Evolutionary conservation across 768 basidiomycete genomes (phyloP).

Genomic region (Pilatotrama ljubarskyi): DNA sequence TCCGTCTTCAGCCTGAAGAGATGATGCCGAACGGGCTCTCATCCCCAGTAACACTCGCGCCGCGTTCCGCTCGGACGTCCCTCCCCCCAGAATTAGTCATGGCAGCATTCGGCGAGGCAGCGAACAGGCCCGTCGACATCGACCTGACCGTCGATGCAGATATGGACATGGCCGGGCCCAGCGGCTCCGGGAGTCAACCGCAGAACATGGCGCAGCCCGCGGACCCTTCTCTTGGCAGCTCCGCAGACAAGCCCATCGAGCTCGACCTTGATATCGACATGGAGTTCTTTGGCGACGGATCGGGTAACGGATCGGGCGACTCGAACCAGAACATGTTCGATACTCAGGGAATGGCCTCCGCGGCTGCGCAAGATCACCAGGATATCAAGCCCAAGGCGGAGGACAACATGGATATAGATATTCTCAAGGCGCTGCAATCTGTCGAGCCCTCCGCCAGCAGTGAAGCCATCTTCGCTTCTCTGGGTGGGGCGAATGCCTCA

Average conservation of each 20-base stretch:
- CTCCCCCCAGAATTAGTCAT: slow-evolving; percentile 61
- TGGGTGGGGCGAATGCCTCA: background rate
- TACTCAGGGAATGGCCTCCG: slow-evolving; percentile 2
- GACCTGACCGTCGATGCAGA: slow-evolving; percentile 52
- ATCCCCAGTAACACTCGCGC: slow-evolving; percentile 81
- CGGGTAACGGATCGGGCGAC: slow-evolving; percentile 12
- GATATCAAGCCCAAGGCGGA: slow-evolving; percentile 21
- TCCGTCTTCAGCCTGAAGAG: slow-evolving; percentile 68
- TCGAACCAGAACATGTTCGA: slow-evolving; percentile 14
- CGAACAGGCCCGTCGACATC: slow-evolving; percentile 46
- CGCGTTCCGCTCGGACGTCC: slow-evolving; percentile 67
- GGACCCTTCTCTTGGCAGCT: slow-evolving; percentile 50
- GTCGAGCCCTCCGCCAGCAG: background rate
- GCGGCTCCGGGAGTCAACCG: slow-evolving; percentile 8
- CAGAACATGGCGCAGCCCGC: slow-evolving; percentile 34
- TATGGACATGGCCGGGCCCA: slow-evolving; percentile 20
- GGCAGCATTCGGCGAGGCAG: slow-evolving; percentile 42
- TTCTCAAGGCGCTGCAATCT: slow-evolving; percentile 9
- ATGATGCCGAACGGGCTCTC: slow-evolving; percentile 58
- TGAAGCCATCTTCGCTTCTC: slow-evolving; percentile 17
- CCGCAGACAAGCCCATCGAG: slow-evolving; percentile 81
- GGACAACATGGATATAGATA: slow-evolving; percentile 16
- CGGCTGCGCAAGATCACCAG: background rate
- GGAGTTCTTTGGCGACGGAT: slow-evolving; percentile 35
- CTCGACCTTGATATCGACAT: slow-evolving; percentile 77